phyloP scores from a whole-genome alignment of 2,329 filamentous ascomycete species.

The Verticillium alfalfae region DNA sequence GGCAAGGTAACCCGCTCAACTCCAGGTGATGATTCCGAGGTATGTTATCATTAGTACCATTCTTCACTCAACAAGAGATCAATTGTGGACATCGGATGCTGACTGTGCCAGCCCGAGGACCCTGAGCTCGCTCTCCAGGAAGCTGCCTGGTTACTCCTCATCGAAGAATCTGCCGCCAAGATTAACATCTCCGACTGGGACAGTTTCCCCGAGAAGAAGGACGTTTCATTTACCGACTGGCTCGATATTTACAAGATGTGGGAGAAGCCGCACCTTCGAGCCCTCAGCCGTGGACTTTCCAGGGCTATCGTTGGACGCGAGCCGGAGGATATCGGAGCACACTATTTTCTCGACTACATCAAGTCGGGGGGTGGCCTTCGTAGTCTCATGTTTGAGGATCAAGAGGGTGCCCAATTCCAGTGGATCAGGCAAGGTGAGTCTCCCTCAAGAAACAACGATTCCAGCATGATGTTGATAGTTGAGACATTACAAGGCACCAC shows the following conservation, averaged over 20 bases:
- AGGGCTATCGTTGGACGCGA: constrained; percentile 12
- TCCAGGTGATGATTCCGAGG: not conserved
- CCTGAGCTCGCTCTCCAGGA: not conserved
- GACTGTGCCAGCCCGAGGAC: not conserved
- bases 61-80: too few species aligned
- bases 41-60: not conserved
- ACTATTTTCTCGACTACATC: constrained; percentile 14
- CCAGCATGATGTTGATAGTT: not conserved
- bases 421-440: constrained; percentile 14
- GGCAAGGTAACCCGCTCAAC: not conserved
- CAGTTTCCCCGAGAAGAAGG: not conserved
- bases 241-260: not conserved
- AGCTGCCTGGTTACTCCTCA: not conserved
- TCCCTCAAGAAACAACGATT: not conserved
- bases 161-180: not conserved
- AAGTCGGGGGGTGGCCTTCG: constrained; percentile 12
- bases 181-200: constrained; percentile 1
- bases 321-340: constrained; percentile 12
- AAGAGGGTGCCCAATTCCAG: constrained; percentile 16
- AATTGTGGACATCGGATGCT: not conserved
- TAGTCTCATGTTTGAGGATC: constrained; percentile 13
- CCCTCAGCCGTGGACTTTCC: not conserved
- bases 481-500: constrained; percentile 2
- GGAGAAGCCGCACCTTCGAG: not conserved
- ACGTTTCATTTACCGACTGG: constrained; percentile 2